A percentile compares a stretch with the other conserved stretches of the same genome.
Evolutionary conservation across 306 rosid species (phyloP).

Genomic region (Vigna mungo): DNA sequence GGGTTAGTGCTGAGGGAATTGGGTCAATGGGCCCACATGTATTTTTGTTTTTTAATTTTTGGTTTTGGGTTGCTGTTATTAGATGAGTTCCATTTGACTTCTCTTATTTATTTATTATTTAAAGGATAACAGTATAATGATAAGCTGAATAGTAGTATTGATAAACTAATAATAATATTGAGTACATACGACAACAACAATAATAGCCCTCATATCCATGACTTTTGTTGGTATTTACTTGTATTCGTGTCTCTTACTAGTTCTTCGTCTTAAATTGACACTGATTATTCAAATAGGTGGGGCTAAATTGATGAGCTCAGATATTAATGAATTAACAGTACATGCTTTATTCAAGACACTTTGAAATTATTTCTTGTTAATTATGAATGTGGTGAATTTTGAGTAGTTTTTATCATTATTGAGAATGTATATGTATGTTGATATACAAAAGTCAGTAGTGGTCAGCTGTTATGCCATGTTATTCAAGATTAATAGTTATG

Average conservation of each 20-base stretch:
- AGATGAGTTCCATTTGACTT: background rate
- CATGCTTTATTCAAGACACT: background rate
- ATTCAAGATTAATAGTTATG: background rate
- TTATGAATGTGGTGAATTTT: background rate
- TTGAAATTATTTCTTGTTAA: background rate
- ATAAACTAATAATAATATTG: background rate
- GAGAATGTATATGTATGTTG: background rate
- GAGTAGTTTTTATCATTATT: background rate
- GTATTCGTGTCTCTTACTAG: background rate
- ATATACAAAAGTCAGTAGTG: background rate
- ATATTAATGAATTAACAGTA: too few species aligned
- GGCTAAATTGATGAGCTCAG: too few species aligned
- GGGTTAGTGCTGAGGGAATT: background rate
- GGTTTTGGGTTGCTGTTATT: background rate
- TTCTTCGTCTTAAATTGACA: too few species aligned
- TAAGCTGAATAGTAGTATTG: background rate
- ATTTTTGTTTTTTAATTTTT: background rate
- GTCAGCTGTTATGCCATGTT: background rate
- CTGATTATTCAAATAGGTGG: too few species aligned
- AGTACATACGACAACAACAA: background rate
- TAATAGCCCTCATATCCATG: background rate
- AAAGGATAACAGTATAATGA: background rate
- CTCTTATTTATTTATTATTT: background rate
- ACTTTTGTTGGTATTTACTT: background rate
- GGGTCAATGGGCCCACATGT: background rate